Base-by-base conservation (phyloP, 1,284 basidiomycete species). In the Peniophora sp. region DNA sequence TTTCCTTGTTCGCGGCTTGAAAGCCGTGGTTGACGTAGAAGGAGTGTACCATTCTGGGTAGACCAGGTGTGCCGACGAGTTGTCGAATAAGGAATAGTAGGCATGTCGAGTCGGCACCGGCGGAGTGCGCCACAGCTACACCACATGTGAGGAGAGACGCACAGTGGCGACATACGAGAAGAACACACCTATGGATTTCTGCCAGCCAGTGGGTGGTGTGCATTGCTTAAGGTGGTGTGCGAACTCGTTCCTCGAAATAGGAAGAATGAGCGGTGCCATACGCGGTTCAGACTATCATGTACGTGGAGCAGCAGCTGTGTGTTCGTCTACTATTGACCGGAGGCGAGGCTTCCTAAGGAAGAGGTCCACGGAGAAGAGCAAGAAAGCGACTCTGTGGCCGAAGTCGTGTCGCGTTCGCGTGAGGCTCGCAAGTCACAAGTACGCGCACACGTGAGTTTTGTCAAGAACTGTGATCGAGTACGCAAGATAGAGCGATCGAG, bases 61-160 rank as follows among this genome's bases (percentile, higher is more conserved):
- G 49, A n/a, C 49, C 49, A 2, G 20, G 43, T 24, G 9, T 23
- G 48, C 53, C 60, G 34, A 12, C 56, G 35, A 49, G 61, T 49
- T 34, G 57, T 17, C n/a, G 51, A 37, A 89, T 66, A 10, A 90
- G 75, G 58, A 79, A 87, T 10, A 90, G 69, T 3, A 91, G 71
- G 61, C 83, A 86, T 1, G 83, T 81, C 3, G 88, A 91, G 62
- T 91, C 88, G 11, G 87, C 78, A 2, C 88, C 88, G 11, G 85
- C 88, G 17, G 88, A 91, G 60, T 83, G 82, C 20, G 83, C 88
- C 23, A 90, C 74, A 35, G 75, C 88, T 88, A 54, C 17, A 18
- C 24, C 8, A 42, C 6, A 11, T 15, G 45, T 5, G 15, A 2
- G 12, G 24, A 11, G 2, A 43, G 24, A 34, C 36, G 6, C 20